Conservation (phyloP, 768 basidiomycete genomes). For the Royoungia palumana region DNA sequence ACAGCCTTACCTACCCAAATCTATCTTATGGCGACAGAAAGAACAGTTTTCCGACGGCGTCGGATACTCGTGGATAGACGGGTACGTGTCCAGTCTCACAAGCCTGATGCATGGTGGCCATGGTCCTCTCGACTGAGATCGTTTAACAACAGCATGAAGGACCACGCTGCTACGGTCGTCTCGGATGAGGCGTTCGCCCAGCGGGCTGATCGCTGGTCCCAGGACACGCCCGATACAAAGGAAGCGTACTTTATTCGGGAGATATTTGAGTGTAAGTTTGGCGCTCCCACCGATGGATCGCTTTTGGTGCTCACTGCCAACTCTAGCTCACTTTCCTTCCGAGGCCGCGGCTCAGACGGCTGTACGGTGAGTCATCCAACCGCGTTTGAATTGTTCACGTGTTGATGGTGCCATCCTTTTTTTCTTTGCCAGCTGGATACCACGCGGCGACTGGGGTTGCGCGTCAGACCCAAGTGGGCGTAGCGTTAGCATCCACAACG, state of each 20-base stretch:
- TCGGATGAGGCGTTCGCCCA: conserved; percentile 80
- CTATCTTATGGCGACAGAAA: conserved; percentile 98
- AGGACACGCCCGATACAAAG: conserved; percentile 89
- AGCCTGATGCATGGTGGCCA: background rate
- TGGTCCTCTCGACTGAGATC: background rate
- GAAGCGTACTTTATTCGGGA: conserved; percentile 94
- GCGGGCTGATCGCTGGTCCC: conserved; percentile 69
- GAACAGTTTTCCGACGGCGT: conserved; percentile 99
- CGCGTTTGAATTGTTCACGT: conserved; percentile 2
- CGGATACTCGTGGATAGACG: conserved; percentile 98
- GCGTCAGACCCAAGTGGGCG: conserved; percentile 91
- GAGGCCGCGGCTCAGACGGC: conserved; percentile 87
- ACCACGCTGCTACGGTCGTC: conserved; percentile 69
- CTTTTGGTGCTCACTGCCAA: conserved; percentile 3
- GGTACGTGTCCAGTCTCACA: conserved; percentile 43
- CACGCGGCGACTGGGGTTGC: conserved; percentile 96
- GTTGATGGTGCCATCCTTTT: conserved; percentile 10
- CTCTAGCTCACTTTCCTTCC: conserved; percentile 73
- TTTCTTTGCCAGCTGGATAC: conserved; percentile 73
- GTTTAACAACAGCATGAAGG: conserved; percentile 62
- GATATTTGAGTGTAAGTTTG: conserved; percentile 71
- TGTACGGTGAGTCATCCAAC: conserved; percentile 60
- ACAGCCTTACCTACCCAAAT: conserved; percentile 87
- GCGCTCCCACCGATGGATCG: background rate
- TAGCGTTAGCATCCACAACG: conserved; percentile 92